Base-by-base conservation (phyloP, 441 rosid genomes). In the Pelargonium myrrhifolium region DNA sequence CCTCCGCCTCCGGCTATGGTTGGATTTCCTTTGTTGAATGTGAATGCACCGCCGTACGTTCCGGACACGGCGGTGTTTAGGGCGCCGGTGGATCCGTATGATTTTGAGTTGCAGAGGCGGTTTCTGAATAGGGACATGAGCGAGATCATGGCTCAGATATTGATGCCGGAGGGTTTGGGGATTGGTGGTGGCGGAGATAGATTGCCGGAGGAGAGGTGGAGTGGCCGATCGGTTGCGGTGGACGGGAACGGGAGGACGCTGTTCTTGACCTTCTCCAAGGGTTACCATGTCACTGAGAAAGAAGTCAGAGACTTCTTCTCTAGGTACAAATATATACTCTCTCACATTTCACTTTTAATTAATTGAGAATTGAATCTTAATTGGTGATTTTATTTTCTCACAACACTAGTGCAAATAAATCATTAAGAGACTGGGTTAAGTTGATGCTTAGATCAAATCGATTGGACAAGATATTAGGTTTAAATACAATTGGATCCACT, bases 241-340 rank as follows among this genome's bases (percentile, higher is more conserved):
- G 22, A 17, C 21, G 61, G 61, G 21, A 55, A 55, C 11, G 51
- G 51, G 51, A 10, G 61, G 56, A 28, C 31, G 0, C 20, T 71
- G 8, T 9, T 7, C 47, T 20, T 68, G 28, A 68, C 71, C 17
- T 68, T 68, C 53, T 68, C 65, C 10, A 68, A 68, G 21, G 65
- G 71, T 1, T 68, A 68, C 49, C 65, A 62, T 20, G 39, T 68
- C 3, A 31, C 65, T 1, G 71, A 68, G 21, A 9, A 40, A 12
- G 71, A 68, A 60, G 65, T 68, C 15, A 40, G 9, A 4, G 51
- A 58, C 1, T 68, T 56, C 64, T 68, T 68, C 64, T 14, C 53
- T 15, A 68, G 71, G 64, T 43, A 53, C 39, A 65, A 59, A 15
- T 55, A 17, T 8, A 43, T 26, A 26, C 28, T 26, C 28, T 26